Evolutionary conservation across 208 protist genomes (phyloP).

Genomic region (Crithidia bombi): DNA sequence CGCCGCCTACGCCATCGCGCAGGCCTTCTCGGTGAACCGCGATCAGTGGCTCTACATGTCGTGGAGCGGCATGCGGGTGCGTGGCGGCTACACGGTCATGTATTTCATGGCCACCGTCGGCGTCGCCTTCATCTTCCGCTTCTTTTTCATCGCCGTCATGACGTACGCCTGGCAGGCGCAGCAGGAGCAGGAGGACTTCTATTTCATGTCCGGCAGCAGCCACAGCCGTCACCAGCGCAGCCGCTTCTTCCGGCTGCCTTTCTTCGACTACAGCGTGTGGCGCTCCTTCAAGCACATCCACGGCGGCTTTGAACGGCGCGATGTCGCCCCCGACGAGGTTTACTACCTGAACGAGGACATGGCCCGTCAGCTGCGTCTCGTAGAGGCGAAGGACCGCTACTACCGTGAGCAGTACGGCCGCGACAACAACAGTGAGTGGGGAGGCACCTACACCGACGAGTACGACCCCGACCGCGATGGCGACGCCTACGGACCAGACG

Average conservation of each 20-base stretch:
- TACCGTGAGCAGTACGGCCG: constrained; percentile 44
- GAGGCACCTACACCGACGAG: constrained; percentile 14
- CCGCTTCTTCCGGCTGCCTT: constrained; percentile 54
- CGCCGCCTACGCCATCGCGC: constrained; percentile 80
- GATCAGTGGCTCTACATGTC: constrained; percentile 89
- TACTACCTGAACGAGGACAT: constrained; percentile 91
- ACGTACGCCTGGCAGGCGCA: constrained; percentile 85
- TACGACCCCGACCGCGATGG: constrained; percentile 12
- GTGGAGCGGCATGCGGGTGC: constrained; percentile 84
- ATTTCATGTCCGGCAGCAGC: constrained; percentile 41
- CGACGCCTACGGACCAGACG: constrained; percentile 15
- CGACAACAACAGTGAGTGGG: constrained; percentile 19
- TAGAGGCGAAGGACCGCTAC: constrained; percentile 76
- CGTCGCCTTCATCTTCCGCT: constrained; percentile 83
- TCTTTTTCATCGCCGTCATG: constrained; percentile 89
- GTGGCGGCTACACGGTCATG: constrained; percentile 81
- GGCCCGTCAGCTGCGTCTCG: constrained; percentile 79
- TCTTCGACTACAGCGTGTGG: constrained; percentile 93
- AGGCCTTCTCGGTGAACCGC: constrained; percentile 85
- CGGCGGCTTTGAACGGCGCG: constrained; percentile 84
- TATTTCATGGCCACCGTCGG: constrained; percentile 86
- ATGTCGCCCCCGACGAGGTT: constrained; percentile 90
- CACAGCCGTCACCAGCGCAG: constrained; percentile 25
- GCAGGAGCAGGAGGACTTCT: constrained; percentile 73
- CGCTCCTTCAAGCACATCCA: constrained; percentile 93